These are phyloP conservation scores for Bipolaris zeicola DNA, from an alignment of 2,329 filamentous ascomycete genomes.

Conservation along the genomic window DNA sequence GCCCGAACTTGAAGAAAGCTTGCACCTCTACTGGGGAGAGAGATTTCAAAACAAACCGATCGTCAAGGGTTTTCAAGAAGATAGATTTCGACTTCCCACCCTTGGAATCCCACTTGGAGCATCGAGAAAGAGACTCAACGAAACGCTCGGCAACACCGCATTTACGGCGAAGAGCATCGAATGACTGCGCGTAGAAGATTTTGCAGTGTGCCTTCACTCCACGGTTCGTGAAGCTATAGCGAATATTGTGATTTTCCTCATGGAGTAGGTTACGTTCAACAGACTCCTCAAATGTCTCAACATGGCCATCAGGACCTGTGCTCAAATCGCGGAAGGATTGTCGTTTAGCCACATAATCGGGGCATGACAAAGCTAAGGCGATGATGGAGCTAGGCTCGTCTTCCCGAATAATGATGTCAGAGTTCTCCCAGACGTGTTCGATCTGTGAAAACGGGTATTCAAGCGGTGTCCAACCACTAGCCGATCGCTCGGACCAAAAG, in stretches of 20 bases:
- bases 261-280: constrained; percentile 86
- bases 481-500: constrained; percentile 97
- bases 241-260: constrained; percentile 87
- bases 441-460: constrained; percentile 84
- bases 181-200: constrained; percentile 97
- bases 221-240: constrained; percentile 93
- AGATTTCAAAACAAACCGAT: constrained; percentile 90
- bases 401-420: constrained; percentile 94
- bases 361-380: constrained; percentile 85
- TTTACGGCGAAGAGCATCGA: constrained; percentile 90
- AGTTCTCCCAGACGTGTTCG: constrained; percentile 96
- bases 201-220: constrained; percentile 97
- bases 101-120: constrained; percentile 97
- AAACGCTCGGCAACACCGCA: constrained; percentile 94
- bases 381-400: constrained; percentile 97
- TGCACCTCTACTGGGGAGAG: constrained; percentile 89
- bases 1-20: constrained; percentile 92
- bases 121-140: constrained; percentile 91
- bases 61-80: constrained; percentile 94
- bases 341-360: constrained; percentile 84
- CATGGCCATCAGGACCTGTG: constrained; percentile 14
- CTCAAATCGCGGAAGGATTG: constrained; percentile 62
- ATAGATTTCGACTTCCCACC: constrained; percentile 98
- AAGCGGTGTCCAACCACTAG: constrained; percentile 88
- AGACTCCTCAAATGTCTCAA: constrained; percentile 63